Evolutionary conservation across 352 stramenopile species (phyloP).

Genomic region (Globisporangium abappressorium): DNA sequence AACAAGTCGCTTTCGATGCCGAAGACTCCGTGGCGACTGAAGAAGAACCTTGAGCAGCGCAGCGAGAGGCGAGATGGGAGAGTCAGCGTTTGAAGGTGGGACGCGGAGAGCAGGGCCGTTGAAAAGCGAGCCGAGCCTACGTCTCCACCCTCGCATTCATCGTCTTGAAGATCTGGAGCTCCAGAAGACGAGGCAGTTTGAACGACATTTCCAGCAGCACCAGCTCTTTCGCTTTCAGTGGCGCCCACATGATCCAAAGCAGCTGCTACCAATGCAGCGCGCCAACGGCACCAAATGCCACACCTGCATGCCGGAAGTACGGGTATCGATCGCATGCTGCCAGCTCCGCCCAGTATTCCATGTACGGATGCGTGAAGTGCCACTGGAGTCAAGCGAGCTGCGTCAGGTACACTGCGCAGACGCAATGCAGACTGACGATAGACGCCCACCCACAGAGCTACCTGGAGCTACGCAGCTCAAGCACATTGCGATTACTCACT

Average conservation of each 20-base stretch:
- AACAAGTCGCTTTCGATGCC: conserved; percentile 11
- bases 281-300: background rate
- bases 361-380: conserved; percentile 4
- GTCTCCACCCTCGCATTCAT: background rate
- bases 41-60: background rate
- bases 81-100: background rate
- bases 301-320: background rate
- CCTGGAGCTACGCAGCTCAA: background rate
- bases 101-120: background rate
- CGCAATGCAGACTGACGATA: conserved; percentile 1
- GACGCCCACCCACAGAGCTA: conserved; percentile 5
- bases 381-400: background rate
- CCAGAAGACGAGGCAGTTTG: background rate
- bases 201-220: background rate
- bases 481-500: background rate
- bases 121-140: background rate
- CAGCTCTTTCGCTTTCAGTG: conserved; percentile 4
- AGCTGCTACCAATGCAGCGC: conserved; percentile 14
- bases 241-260: background rate
- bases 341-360: background rate
- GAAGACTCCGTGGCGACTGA: conserved; percentile 9
- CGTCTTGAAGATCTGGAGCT: background rate
- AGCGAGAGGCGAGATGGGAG: too few species aligned
- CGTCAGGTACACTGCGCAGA: conserved; percentile 14
- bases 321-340: background rate